These are phyloP conservation scores for Cordyceps cateniannulata DNA, from an alignment of 2,329 filamentous ascomycete species.

Conservation along the genomic window DNA sequence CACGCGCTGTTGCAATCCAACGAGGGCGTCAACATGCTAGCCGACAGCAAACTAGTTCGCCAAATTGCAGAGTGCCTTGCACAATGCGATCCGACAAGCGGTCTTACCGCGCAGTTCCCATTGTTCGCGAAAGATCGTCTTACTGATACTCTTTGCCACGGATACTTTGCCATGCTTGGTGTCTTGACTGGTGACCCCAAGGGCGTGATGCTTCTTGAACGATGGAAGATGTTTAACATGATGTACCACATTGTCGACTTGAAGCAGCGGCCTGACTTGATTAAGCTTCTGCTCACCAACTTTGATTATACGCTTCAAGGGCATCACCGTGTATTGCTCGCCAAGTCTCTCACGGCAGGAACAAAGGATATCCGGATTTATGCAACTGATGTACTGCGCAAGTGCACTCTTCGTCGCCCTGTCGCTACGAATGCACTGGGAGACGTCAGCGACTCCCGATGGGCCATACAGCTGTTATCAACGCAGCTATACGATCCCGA, in stretches of 20 bases:
- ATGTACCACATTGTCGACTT: slow-evolving; percentile 97
- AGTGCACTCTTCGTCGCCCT: slow-evolving; percentile 62
- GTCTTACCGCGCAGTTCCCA: slow-evolving; percentile 72
- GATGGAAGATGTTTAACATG: slow-evolving; percentile 99
- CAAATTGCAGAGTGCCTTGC: slow-evolving; percentile 95
- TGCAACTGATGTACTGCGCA: slow-evolving; percentile 77
- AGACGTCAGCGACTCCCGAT: slow-evolving; percentile 66
- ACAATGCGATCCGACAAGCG: slow-evolving; percentile 81
- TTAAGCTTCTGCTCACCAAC: slow-evolving; percentile 79
- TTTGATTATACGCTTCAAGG: slow-evolving; percentile 88
- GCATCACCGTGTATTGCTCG: slow-evolving; percentile 85
- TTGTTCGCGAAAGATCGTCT: slow-evolving; percentile 85
- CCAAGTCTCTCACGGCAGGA: slow-evolving; percentile 86
- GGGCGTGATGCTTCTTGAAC: slow-evolving; percentile 82
- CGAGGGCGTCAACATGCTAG: slow-evolving; percentile 78
- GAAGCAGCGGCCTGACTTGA: slow-evolving; percentile 82
- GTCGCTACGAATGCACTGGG: slow-evolving; percentile 27
- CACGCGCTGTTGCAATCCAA: slow-evolving; percentile 77
- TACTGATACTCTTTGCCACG: slow-evolving; percentile 78
- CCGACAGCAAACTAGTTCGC: slow-evolving; percentile 85
- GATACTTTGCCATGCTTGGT: slow-evolving; percentile 91
- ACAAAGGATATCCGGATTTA: slow-evolving; percentile 89
- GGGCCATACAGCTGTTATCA: slow-evolving; percentile 96
- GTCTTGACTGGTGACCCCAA: slow-evolving; percentile 75
- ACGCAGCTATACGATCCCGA: slow-evolving; percentile 97